Conservation (phyloP, 192 early-diverging fungal genomes). For the Piromyces sp. region DNA sequence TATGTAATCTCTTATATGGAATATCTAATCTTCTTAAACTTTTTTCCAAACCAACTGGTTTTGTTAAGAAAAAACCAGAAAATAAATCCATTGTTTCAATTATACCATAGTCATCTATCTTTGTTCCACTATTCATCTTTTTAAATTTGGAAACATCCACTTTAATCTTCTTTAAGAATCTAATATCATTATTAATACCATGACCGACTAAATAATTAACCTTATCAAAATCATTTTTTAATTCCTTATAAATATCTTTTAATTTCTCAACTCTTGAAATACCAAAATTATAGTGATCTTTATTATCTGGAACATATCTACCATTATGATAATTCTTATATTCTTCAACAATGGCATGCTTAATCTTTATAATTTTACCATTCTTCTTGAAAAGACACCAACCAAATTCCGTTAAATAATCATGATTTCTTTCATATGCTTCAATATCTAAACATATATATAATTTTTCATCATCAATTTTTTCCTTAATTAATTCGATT, state of each 20-base stretch:
- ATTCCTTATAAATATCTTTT: background rate
- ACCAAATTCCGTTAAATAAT: background rate
- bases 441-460: background rate
- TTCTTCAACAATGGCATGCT: background rate
- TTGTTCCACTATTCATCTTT: background rate
- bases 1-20: background rate
- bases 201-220: background rate
- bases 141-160: background rate
- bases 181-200: background rate
- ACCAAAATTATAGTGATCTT: background rate
- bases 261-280: background rate
- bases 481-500: background rate
- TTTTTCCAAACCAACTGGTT: background rate
- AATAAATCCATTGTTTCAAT: background rate
- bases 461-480: background rate
- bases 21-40: background rate
- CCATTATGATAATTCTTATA: background rate
- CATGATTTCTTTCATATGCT: background rate
- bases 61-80: background rate
- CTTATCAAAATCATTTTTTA: background rate
- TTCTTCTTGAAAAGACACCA: background rate
- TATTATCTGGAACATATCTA: background rate
- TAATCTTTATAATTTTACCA: background rate
- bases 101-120: background rate
- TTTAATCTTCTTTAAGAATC: background rate